phyloP scores from a whole-genome alignment of 2,329 filamentous ascomycete species.

The Pestalotiopsis sp. region DNA sequence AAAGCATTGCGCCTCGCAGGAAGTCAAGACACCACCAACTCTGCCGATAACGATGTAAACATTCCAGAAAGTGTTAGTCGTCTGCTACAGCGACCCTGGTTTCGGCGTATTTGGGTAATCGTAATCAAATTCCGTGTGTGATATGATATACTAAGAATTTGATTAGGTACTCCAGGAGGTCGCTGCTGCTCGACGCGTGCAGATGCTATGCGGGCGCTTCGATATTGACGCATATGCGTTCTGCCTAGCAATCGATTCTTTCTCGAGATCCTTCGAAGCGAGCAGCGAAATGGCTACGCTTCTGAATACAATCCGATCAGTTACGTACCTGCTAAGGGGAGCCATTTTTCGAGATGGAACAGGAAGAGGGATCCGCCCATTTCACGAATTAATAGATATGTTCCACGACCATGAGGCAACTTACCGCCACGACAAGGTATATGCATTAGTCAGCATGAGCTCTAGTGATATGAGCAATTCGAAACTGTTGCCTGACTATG shows the following conservation, averaged over 20 bases:
- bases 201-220: not conserved
- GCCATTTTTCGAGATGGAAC: constrained; percentile 2
- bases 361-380: constrained; percentile 16
- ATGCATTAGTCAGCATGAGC: constrained; percentile 19
- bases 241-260: not conserved
- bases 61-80: not conserved
- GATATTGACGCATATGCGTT: not conserved
- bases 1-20: not conserved
- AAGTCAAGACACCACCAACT: not conserved
- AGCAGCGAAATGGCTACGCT: not conserved
- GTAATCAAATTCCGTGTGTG: not conserved
- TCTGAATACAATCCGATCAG: not conserved
- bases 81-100: not conserved
- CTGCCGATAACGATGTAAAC: not conserved
- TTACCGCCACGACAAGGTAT: constrained; percentile 22
- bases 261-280: not conserved
- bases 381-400: constrained; percentile 14
- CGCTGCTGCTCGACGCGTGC: not conserved
- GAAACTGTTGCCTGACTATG: not conserved
- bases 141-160: not conserved
- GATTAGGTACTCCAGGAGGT: not conserved
- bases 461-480: not conserved
- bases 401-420: constrained; percentile 19
- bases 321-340: constrained; percentile 15
- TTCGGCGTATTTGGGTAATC: not conserved